phyloP scores from a whole-genome alignment of 352 stramenopile species.

The Pythium myriotylum region DNA sequence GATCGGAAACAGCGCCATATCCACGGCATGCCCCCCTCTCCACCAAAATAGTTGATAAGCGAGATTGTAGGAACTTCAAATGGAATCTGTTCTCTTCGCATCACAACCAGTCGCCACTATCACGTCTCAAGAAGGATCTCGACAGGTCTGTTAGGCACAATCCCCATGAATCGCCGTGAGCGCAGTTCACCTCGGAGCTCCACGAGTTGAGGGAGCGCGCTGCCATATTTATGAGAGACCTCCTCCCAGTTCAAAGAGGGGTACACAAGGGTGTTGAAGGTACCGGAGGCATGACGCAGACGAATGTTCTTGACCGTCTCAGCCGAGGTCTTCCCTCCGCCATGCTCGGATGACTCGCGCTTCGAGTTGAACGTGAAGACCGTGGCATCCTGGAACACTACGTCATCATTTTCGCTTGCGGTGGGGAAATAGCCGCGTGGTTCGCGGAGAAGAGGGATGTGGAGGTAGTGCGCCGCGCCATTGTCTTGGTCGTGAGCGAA shows the following conservation, averaged over 20 bases:
- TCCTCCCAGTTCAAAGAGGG: conserved; percentile 50
- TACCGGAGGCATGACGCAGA: conserved; percentile 79
- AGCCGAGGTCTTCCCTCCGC: conserved; percentile 72
- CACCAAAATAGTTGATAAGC: conserved; percentile 23
- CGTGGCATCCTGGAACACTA: conserved; percentile 66
- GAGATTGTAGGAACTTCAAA: no score
- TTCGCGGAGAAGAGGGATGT: conserved; percentile 56
- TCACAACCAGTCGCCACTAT: background rate
- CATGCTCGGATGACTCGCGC: conserved; percentile 61
- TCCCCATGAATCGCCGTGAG: conserved; percentile 58
- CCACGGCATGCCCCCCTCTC: conserved; percentile 31
- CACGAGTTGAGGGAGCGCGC: conserved; percentile 41
- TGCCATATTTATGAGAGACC: conserved; percentile 42
- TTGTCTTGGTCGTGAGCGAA: conserved; percentile 37
- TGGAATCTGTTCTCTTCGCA: background rate
- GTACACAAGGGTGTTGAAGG: conserved; percentile 72
- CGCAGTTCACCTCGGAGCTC: conserved; percentile 60
- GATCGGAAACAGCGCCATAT: conserved; percentile 54
- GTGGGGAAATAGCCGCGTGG: conserved; percentile 17
- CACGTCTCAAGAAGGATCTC: conserved; percentile 44
- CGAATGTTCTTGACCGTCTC: conserved; percentile 90
- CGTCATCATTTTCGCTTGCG: conserved; percentile 17
- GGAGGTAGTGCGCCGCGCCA: conserved; percentile 38
- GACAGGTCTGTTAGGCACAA: conserved; percentile 39
- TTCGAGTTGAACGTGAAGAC: conserved; percentile 61